Evolutionary conservation across 768 basidiomycete genomes (phyloP).

Genomic region (Amanita jacksonii): DNA sequence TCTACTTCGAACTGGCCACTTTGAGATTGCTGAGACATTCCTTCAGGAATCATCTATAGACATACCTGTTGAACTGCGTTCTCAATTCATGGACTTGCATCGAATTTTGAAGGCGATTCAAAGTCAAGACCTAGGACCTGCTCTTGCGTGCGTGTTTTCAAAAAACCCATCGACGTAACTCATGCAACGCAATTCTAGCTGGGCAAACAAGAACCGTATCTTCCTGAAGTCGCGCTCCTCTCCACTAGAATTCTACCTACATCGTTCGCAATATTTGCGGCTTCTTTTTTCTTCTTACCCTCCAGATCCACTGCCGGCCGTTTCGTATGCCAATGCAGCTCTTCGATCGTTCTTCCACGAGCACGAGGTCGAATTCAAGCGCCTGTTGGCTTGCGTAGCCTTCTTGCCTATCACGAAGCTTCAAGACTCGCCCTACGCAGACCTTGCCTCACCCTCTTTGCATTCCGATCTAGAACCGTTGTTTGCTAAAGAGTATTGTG

Average conservation of each 20-base stretch:
- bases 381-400: slow-evolving; percentile 58
- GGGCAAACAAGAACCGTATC: slow-evolving; percentile 56
- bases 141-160: slow-evolving; percentile 49
- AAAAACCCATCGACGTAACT: neutral
- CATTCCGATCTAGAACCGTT: slow-evolving; percentile 73
- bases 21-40: slow-evolving; percentile 67
- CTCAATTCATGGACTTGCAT: slow-evolving; percentile 62
- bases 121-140: slow-evolving; percentile 59
- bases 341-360: slow-evolving; percentile 55
- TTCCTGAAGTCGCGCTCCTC: slow-evolving; percentile 68
- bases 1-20: slow-evolving; percentile 74
- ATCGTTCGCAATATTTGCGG: slow-evolving; percentile 84
- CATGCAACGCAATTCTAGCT: slow-evolving; percentile 36
- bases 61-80: slow-evolving; percentile 38
- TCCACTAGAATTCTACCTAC: slow-evolving; percentile 80
- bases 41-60: slow-evolving; percentile 65
- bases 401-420: slow-evolving; percentile 65
- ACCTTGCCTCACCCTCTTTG: slow-evolving; percentile 60
- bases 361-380: slow-evolving; percentile 54
- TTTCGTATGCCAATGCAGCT: slow-evolving; percentile 65
- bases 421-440: slow-evolving; percentile 62
- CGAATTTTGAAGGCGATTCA: slow-evolving; percentile 60
- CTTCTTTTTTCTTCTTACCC: slow-evolving; percentile 59
- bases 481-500: slow-evolving; percentile 87
- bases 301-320: slow-evolving; percentile 46